Conservation (phyloP, 495 filamentous ascomycete species). For the Achaetomiella virescens region DNA sequence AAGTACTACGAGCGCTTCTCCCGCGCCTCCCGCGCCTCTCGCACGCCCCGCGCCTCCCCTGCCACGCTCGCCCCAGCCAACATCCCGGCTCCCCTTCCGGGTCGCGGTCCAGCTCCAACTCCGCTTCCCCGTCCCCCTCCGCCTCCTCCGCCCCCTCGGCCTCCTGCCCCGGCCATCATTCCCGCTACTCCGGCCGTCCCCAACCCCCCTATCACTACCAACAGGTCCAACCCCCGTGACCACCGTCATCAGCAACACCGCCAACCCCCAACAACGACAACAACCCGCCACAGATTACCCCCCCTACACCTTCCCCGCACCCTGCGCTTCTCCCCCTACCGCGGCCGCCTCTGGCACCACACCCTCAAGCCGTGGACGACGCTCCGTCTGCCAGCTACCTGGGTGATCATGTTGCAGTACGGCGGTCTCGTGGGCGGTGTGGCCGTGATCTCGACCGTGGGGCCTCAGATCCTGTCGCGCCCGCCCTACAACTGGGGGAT, state of each 20-base stretch:
- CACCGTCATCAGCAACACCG: not conserved
- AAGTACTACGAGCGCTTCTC: not conserved
- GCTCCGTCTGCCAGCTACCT: constrained; percentile 20
- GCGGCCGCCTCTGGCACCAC: constrained; percentile 16
- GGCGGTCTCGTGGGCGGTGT: constrained; percentile 23
- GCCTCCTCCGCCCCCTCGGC: too few species aligned
- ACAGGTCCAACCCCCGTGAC: too few species aligned
- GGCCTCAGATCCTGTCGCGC: constrained; percentile 18
- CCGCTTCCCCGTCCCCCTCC: too few species aligned
- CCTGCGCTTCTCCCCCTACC: constrained; percentile 16
- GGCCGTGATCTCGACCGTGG: constrained; percentile 25
- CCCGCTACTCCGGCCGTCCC: too few species aligned
- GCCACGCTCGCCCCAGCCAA: not conserved
- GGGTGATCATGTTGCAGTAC: constrained; percentile 29
- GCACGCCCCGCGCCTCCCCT: too few species aligned
- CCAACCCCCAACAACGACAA: not conserved
- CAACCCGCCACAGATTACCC: not conserved
- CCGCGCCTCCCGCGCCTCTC: not conserved
- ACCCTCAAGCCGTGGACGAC: constrained; percentile 24
- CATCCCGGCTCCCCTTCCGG: too few species aligned
- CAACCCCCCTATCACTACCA: too few species aligned
- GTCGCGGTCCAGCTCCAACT: too few species aligned
- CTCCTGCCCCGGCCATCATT: too few species aligned
- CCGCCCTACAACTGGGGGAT: constrained; percentile 25
- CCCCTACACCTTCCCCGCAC: constrained; percentile 21